phyloP scores from a whole-genome alignment of 2,329 filamentous ascomycete genomes.

The Aureobasidium sp. region DNA sequence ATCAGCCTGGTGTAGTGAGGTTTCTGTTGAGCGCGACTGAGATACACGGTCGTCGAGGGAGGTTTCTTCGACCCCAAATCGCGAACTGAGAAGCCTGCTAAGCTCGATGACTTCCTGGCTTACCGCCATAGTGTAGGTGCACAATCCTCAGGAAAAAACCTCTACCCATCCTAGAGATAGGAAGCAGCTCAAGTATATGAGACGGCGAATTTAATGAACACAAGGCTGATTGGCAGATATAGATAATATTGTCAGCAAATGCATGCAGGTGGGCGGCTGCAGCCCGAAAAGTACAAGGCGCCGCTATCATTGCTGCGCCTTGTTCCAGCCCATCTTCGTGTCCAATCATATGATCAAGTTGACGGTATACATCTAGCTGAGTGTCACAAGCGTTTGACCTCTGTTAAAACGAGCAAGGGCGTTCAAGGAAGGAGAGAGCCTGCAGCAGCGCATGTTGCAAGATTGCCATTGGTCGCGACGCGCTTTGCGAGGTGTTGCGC shows the following conservation, averaged over 20 bases:
- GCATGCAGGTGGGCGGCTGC: not conserved
- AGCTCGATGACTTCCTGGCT: not conserved
- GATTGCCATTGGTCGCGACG: constrained; percentile 8
- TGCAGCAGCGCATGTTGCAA: constrained; percentile 13
- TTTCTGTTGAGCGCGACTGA: not conserved
- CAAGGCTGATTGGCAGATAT: no score
- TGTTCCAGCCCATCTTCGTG: no score
- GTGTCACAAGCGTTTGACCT: not conserved
- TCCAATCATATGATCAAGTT: no score
- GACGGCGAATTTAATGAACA: not conserved
- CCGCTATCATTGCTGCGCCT: not conserved
- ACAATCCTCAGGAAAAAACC: not conserved
- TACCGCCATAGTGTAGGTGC: not conserved
- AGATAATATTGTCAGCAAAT: not conserved
- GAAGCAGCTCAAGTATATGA: not conserved
- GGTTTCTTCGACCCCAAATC: not conserved
- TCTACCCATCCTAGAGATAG: not conserved
- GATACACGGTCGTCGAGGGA: not conserved
- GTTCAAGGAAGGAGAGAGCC: not conserved
- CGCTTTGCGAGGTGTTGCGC: not conserved
- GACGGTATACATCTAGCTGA: no score
- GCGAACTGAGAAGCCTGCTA: not conserved
- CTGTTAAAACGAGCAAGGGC: not conserved
- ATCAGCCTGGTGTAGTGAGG: not conserved
- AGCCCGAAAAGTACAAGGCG: not conserved